Evolutionary conservation across 2,329 filamentous ascomycete genomes (phyloP).

Genomic region (Apiospora malaysiana): DNA sequence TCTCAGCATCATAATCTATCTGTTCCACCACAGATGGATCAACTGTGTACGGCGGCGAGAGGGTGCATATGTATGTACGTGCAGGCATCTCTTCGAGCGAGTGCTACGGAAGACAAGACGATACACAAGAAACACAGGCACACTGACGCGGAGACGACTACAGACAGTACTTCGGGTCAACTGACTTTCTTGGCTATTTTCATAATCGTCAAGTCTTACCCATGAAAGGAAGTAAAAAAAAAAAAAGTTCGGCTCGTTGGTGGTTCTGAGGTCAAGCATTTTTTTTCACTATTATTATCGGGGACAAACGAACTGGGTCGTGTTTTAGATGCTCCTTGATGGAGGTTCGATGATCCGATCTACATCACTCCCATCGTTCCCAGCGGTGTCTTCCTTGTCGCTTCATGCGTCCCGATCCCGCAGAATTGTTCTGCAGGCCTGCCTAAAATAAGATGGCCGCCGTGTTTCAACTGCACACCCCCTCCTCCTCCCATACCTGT

Average conservation of each 20-base stretch:
- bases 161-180: not conserved
- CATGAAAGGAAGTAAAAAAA: not conserved
- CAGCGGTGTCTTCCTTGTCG: slow-evolving; percentile 5
- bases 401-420: slow-evolving; percentile 17
- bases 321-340: slow-evolving; percentile 23
- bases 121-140: slow-evolving; percentile 1
- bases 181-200: not conserved
- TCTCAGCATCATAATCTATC: slow-evolving; percentile 21
- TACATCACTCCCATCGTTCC: slow-evolving; percentile 20
- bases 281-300: not conserved
- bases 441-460: slow-evolving; percentile 31
- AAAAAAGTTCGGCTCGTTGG: not conserved
- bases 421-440: slow-evolving; percentile 28
- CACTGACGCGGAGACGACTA: not conserved
- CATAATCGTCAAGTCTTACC: not conserved
- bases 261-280: slow-evolving; percentile 1
- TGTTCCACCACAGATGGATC: slow-evolving; percentile 23
- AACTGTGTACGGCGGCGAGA: slow-evolving; percentile 20
- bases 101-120: slow-evolving; percentile 18
- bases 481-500: slow-evolving; percentile 19
- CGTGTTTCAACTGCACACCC: slow-evolving; percentile 32
- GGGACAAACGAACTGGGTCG: slow-evolving; percentile 17
- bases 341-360: slow-evolving; percentile 22
- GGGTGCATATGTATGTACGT: slow-evolving; percentile 19
- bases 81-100: slow-evolving; percentile 12